phyloP scores from a whole-genome alignment of 2,329 filamentous ascomycete species.

The Fusarium luffae region DNA sequence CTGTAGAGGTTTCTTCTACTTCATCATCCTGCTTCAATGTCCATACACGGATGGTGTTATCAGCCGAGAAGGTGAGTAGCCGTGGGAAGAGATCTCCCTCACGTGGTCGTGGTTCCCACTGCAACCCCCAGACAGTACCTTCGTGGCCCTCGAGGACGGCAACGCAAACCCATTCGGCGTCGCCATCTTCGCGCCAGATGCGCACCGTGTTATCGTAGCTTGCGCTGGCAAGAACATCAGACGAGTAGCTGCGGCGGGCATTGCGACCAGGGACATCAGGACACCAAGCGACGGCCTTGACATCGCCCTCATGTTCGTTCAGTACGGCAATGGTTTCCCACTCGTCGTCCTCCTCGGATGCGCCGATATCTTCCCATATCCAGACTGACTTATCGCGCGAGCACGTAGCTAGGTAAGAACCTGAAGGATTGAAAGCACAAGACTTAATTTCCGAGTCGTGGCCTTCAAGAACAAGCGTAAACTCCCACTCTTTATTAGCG shows the following conservation, averaged over 20 bases:
- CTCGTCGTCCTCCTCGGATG: conserved; percentile 83
- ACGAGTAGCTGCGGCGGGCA: conserved; percentile 60
- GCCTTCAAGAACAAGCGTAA: conserved; percentile 90
- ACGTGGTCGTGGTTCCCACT: conserved; percentile 69
- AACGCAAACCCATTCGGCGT: conserved; percentile 92
- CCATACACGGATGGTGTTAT: conserved; percentile 85
- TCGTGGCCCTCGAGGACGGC: conserved; percentile 81
- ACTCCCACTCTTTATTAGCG: conserved; percentile 87
- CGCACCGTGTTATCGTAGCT: conserved; percentile 94
- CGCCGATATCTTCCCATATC: conserved; percentile 95
- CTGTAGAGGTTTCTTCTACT: conserved; percentile 43
- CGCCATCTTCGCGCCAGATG: conserved; percentile 88
- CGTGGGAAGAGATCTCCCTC: conserved; percentile 63
- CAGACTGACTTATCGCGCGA: conserved; percentile 93
- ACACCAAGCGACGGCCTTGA: conserved; percentile 95
- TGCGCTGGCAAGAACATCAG: conserved; percentile 84
- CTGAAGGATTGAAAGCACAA: conserved; percentile 78
- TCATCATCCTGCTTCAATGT: conserved; percentile 66
- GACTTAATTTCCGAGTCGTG: conserved; percentile 94
- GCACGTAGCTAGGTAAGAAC: conserved; percentile 87
- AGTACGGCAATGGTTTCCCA: conserved; percentile 97
- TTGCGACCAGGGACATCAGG: conserved; percentile 69
- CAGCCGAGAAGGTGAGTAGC: conserved; percentile 86
- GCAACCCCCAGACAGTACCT: conserved; percentile 90
- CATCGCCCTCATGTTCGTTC: conserved; percentile 93